Evolutionary conservation across 306 rosid species (phyloP), one percentile per base, ranked within the genome.

Genomic region (Dryas drummondii): DNA sequence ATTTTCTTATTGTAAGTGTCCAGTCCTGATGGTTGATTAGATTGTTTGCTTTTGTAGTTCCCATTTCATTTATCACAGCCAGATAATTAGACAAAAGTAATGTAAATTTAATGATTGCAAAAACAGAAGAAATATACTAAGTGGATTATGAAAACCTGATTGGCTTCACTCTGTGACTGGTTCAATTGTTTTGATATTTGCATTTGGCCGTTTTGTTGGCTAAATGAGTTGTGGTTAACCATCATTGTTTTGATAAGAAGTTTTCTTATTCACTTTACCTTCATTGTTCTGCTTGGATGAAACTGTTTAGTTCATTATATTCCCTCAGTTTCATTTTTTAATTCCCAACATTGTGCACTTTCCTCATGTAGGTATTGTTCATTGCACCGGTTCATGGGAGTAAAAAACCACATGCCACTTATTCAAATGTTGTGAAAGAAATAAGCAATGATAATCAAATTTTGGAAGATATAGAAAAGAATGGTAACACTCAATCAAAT

Each of bases 351-450:
- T 68, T 32, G 22, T 80, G 72, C 63, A 74, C 76, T 84, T 76
- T 81, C 58, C 66, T 83, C 45, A 7, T 84, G 76, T 76, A 94
- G 99, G 80, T 92, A 59, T 76, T 94, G 81, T 78, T 90, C 79
- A 81, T 94, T 79, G 93, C 91, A 71, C 87, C 97, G 66, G 84
- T 92, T 79, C 80, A 76, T 65, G 79, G 86, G 73, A 81, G 71
- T 76, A 79, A 73, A 68, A 84, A 63, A 56, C 71, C 84, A 22
- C 60, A 54, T 66, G 50, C 70, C 41, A 76, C 83, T 47, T 51
- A 49, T 85, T 70, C 80, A 26, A 51, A 77, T 61, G 79, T 66
- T 64, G 65, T 63, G 46, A 67, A 73, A 76, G 88, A 84, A 79
- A 83, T 84, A 75, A 86, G 76, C 32, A 37, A 55, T 78, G 70